Evolutionary conservation across 1,284 basidiomycete genomes (phyloP).

Genomic region (Ganoderma multipileum): DNA sequence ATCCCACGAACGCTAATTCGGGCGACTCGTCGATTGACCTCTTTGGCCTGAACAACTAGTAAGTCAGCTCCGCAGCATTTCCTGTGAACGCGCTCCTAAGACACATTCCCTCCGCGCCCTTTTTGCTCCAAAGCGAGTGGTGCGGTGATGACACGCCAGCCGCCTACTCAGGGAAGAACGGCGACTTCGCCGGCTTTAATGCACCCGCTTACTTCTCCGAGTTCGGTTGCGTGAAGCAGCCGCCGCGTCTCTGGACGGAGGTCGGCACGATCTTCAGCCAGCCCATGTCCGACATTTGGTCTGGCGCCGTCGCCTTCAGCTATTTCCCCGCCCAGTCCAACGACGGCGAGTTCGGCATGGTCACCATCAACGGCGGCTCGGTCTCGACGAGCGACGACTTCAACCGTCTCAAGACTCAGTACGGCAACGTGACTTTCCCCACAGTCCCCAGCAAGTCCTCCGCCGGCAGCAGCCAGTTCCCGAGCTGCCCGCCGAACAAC

Average conservation of each 20-base stretch:
- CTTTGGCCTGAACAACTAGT: constrained; percentile 86
- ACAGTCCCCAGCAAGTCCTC: constrained; percentile 67
- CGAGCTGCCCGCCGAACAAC: constrained; percentile 70
- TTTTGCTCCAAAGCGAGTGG: constrained; percentile 64
- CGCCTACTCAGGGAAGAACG: constrained; percentile 60
- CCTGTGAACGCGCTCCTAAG: constrained; percentile 11
- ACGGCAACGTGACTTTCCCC: constrained; percentile 62
- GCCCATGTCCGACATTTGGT: constrained; percentile 82
- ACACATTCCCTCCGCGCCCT: constrained; percentile 9
- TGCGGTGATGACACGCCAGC: constrained; percentile 70
- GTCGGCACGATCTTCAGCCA: constrained; percentile 75
- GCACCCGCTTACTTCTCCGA: constrained; percentile 92
- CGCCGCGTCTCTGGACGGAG: constrained; percentile 84
- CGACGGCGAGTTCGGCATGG: constrained; percentile 84
- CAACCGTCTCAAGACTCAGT: constrained; percentile 67
- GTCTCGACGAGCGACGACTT: constrained; percentile 78
- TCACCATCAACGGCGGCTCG: constrained; percentile 71
- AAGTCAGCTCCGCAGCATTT: constrained; percentile 38
- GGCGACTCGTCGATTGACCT: constrained; percentile 79
- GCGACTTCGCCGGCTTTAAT: constrained; percentile 71
- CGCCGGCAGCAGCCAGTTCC: constrained; percentile 61
- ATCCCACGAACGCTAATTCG: constrained; percentile 57
- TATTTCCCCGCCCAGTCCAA: constrained; percentile 79
- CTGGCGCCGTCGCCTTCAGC: constrained; percentile 89
- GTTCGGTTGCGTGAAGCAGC: constrained; percentile 77